Percentiles rank a stretch among this genome's conserved stretches.
Conservation (phyloP, 2,329 filamentous ascomycete species). For the Diaporthe capsici region DNA sequence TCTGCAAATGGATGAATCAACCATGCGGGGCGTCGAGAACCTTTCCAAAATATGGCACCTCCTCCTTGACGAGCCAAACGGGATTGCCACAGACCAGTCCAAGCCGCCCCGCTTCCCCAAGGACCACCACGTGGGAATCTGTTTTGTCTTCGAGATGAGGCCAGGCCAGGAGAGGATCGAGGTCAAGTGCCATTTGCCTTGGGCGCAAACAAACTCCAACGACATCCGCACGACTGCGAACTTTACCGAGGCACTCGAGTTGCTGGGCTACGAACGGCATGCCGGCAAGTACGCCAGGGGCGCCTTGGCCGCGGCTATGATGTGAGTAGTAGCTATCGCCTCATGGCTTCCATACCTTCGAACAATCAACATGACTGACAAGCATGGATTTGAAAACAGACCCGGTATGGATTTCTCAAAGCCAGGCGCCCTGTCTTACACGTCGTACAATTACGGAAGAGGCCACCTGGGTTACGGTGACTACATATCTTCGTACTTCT, state of each 20-base stretch:
- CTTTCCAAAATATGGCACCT: constrained; percentile 38
- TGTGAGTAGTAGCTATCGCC: background rate
- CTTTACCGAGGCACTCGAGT: constrained; percentile 34
- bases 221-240: constrained; percentile 37
- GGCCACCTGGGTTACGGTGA: constrained; percentile 32
- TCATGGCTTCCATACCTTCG: too few species aligned
- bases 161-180: constrained; percentile 35
- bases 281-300: constrained; percentile 36
- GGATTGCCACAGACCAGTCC: constrained; percentile 19
- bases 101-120: constrained; percentile 24
- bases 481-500: constrained; percentile 40
- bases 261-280: constrained; percentile 34
- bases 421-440: constrained; percentile 35
- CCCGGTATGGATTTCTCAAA: constrained; percentile 35
- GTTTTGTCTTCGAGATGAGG: constrained; percentile 40
- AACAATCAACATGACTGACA: background rate
- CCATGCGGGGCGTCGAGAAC: constrained; percentile 10
- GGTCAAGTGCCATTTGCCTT: constrained; percentile 39
- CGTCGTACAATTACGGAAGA: constrained; percentile 36
- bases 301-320: constrained; percentile 15
- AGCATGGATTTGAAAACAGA: background rate
- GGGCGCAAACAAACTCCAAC: constrained; percentile 38
- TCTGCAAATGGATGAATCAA: constrained; percentile 32
- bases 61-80: constrained; percentile 33
- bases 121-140: constrained; percentile 32